Base-by-base conservation (phyloP, 805 yeast genomes). In the Candida ipomoeae region DNA sequence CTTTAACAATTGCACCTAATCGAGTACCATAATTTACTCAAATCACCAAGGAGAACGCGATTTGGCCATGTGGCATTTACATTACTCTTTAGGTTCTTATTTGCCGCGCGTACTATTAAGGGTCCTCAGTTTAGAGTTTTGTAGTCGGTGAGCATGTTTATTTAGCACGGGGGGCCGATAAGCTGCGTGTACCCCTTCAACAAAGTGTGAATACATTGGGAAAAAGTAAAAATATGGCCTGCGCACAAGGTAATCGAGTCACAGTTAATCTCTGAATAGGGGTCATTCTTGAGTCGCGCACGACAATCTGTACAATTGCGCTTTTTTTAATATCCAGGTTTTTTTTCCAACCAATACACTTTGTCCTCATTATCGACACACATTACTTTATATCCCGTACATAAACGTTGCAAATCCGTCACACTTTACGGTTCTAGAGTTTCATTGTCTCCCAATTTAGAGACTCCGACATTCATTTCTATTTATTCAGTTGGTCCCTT, bases 301-400 rank as follows among this genome's bases (percentile, higher is more conserved):
- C 45, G 45, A 20, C 37, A n/a, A 5, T 3, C n/a, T 37, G 45
- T 42, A 32, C 38, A 42, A 42, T 42, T 42, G 45, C 45, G 45
- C 45, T 33, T 33, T 41, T 32, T 42, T 32, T n/a, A 31, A 20
- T 34, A 42, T 42, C 36, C 45, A 32, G 31, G 45, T 42, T 42
- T 42, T 42, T 42, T 42, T 33, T 26, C 29, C 20, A 20, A 5
- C 18, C 32, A 32, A 23, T 21, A 42, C 36, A 39, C 32, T 33
- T 40, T 42, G 38, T 42, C 38, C 38, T 42, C 21, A 32, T 18
- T 33, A 14, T 29, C 38, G 45, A 32, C 45, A 20, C 38, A 39
- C 29, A 13, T 40, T 17, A 40, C 29, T 33, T 32, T 42, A 20
- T 20, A 15, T 21, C 20, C 18, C 45, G 37, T 44, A 23, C 40